Evolutionary conservation across 768 basidiomycete genomes (phyloP).

Genomic region (Mycena sanguinolenta): DNA sequence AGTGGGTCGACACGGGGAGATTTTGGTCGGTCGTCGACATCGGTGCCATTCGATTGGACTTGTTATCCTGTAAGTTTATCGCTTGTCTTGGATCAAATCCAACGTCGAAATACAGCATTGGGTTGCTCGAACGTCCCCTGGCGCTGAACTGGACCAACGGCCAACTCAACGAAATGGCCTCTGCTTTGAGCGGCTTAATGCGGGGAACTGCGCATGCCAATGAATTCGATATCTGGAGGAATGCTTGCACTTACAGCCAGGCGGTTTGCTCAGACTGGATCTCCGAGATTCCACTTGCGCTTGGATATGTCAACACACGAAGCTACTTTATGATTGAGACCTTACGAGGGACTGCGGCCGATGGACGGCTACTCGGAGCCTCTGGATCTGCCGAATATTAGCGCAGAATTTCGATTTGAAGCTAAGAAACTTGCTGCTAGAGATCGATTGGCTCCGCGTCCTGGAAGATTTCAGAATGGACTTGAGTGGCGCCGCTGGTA

Average conservation of each 20-base stretch:
- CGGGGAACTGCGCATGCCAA: constrained; percentile 1
- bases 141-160: constrained; percentile 56
- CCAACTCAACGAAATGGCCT: constrained; percentile 61
- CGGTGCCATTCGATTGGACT: constrained; percentile 40
- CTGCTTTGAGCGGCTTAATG: constrained; percentile 50
- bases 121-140: constrained; percentile 37
- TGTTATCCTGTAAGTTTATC: constrained; percentile 41
- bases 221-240: not conserved
- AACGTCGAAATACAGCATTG: constrained; percentile 62
- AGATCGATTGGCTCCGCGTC: constrained; percentile 16
- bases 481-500: not conserved
- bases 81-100: constrained; percentile 56
- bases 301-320: not conserved
- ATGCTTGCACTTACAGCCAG: constrained; percentile 6
- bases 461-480: constrained; percentile 11
- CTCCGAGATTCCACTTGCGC: not conserved
- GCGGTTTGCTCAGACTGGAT: constrained; percentile 4
- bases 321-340: not conserved
- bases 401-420: not conserved
- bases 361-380: not conserved
- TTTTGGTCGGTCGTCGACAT: constrained; percentile 53
- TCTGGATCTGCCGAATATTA: constrained; percentile 2
- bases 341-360: not conserved
- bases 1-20: constrained; percentile 58
- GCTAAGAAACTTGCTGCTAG: constrained; percentile 10